Evolutionary conservation across 345 rosid species (phyloP).

Genomic region (Citrus cavaleriei): DNA sequence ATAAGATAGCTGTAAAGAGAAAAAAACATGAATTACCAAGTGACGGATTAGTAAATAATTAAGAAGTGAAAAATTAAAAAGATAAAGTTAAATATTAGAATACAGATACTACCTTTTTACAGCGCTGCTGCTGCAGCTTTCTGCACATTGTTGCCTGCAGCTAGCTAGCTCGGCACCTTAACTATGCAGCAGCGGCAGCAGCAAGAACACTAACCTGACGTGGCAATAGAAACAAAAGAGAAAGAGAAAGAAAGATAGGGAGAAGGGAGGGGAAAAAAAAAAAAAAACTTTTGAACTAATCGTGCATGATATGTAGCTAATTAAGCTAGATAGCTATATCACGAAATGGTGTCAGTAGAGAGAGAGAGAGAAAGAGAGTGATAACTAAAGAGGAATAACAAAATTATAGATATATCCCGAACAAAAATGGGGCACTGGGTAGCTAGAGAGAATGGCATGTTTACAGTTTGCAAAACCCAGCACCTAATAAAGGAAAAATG

Average conservation of each 20-base stretch:
- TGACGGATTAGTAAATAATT: conserved; percentile 1
- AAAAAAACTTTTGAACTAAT: neutral
- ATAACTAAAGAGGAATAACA: conserved; percentile 15
- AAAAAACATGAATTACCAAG: conserved; percentile 12
- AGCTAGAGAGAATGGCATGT: conserved; percentile 2
- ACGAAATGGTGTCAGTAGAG: conserved; percentile 15
- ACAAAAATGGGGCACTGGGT: conserved; percentile 38
- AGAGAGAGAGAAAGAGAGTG: conserved; percentile 11
- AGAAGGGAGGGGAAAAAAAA: neutral
- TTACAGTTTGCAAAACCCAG: conserved; percentile 21
- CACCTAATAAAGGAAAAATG: conserved; percentile 18
- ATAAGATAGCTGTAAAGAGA: conserved; percentile 23
- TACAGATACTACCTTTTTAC: conserved; percentile 51
- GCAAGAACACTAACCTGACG: conserved; percentile 39
- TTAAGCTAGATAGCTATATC: neutral
- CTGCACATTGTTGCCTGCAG: conserved; percentile 24
- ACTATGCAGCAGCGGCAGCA: conserved; percentile 32
- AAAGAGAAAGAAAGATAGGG: neutral
- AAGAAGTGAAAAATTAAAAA: conserved; percentile 8
- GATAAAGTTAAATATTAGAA: conserved; percentile 26
- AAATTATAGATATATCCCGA: conserved; percentile 13
- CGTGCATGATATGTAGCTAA: neutral
- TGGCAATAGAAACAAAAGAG: conserved; percentile 28
- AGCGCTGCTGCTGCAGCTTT: conserved; percentile 30
- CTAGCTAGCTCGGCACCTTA: conserved; percentile 36